Evolutionary conservation across 176 grass and related monocot species (phyloP).

Genomic region (Oryza coarctata): DNA sequence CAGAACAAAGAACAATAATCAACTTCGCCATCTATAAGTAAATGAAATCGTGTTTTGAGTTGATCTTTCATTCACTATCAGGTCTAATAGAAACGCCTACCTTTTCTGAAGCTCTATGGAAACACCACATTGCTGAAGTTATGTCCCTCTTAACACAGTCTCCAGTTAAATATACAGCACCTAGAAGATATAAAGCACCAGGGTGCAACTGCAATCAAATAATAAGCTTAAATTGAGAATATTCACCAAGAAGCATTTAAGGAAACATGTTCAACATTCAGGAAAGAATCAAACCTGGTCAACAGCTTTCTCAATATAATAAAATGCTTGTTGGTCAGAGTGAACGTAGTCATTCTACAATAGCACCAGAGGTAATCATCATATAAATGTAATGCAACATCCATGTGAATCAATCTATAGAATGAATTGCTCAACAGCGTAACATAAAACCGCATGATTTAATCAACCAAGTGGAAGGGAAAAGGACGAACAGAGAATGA

Average conservation of each 20-base stretch:
- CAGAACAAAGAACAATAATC: slow-evolving; percentile 20
- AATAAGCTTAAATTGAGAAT: slow-evolving; percentile 13
- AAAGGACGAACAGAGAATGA: not conserved
- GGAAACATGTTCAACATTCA: slow-evolving; percentile 24
- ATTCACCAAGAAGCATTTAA: not conserved
- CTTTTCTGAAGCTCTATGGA: slow-evolving; percentile 95
- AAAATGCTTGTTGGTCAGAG: slow-evolving; percentile 89
- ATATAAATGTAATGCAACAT: slow-evolving; percentile 21
- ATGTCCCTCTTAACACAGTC: slow-evolving; percentile 92
- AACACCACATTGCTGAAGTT: slow-evolving; percentile 91
- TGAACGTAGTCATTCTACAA: slow-evolving; percentile 79
- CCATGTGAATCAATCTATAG: not conserved
- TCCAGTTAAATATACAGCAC: slow-evolving; percentile 85
- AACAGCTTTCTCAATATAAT: slow-evolving; percentile 95
- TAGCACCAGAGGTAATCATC: slow-evolving; percentile 15
- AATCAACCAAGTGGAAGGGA: not conserved
- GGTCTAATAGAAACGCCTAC: slow-evolving; percentile 4
- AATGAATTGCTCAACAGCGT: not conserved
- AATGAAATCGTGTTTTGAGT: not conserved
- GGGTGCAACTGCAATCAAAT: slow-evolving; percentile 77
- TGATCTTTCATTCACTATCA: not conserved
- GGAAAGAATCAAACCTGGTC: slow-evolving; percentile 58
- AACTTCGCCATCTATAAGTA: slow-evolving; percentile 14
- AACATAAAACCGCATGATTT: slow-evolving; percentile 2
- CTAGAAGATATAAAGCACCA: slow-evolving; percentile 91